Base-by-base conservation (phyloP, 1,284 basidiomycete species). In the Tylopilus sp. region DNA sequence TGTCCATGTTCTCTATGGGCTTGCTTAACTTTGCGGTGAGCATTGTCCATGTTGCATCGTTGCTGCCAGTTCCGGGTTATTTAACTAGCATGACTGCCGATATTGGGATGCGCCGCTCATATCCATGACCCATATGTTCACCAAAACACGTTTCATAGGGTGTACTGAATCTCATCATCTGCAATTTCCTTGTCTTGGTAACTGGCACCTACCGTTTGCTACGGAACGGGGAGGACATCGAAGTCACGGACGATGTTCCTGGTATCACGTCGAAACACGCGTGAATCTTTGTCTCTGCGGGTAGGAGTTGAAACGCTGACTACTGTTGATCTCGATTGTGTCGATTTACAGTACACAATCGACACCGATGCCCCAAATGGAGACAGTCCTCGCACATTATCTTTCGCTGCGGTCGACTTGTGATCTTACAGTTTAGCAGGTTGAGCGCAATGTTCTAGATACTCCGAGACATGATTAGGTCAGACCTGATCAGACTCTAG, bases 141-240 rank as follows among this genome's bases (percentile, higher is more conserved):
- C 32, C 28, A 28, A 50, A 25, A 45, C 41, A 3, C 15, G 44
- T 60, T 45, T 28, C 5, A 48, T 20, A 64, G 60, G 48, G 57
- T 40, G 48, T 46, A 3, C n/a, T 65, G 13, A 41, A 50, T 37
- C 50, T 65, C 9, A 44, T 50, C 24, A 41, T 48, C 10, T 61
- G 60, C 32, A 45, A 61, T 13, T 42, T 58, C 49, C 58, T 65
- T 29, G 48, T 52, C 32, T 36, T 61, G 24, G 57, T 62, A n/a
- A 58, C 48, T 9, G 39, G 11, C 4, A 6, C 57, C 36, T 48
- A 60, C 32, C 57, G 51, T 25, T 36, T 46, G 32, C 25, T 62
- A 22, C 48, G 31, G 35, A 45, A 36, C 0, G 58, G 46, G 10
- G 52, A 40, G 9, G 50, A 54, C 15, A 48, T 59, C 7, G 56